Conservation (phyloP, 2,329 filamentous ascomycete genomes). For the Phialophora verrucosa region DNA sequence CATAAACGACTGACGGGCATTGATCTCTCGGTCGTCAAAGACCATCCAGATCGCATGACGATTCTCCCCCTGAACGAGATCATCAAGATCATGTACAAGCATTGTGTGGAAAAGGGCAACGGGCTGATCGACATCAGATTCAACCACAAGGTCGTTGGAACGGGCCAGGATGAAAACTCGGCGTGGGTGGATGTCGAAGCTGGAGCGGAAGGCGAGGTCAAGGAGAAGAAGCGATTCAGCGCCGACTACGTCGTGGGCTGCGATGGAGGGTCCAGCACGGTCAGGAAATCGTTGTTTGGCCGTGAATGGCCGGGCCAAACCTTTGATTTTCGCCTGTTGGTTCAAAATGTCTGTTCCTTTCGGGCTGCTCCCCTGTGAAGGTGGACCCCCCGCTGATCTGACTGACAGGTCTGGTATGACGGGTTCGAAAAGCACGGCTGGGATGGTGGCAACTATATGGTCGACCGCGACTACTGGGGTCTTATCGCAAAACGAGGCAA, state of each 20-base stretch:
- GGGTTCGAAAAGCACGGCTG: conserved; percentile 32
- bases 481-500: conserved; percentile 66
- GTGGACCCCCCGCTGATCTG: not conserved
- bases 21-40: conserved; percentile 26
- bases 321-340: conserved; percentile 29
- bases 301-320: conserved; percentile 25
- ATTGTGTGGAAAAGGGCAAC: conserved; percentile 25
- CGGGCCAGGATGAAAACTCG: conserved; percentile 20
- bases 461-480: conserved; percentile 67
- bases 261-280: conserved; percentile 50
- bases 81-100: conserved; percentile 26
- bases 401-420: conserved; percentile 27
- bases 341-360: conserved; percentile 23
- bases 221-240: conserved; percentile 38
- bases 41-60: conserved; percentile 29
- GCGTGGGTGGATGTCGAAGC: conserved; percentile 29
- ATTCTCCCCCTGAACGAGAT: conserved; percentile 29
- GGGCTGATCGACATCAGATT: conserved; percentile 47
- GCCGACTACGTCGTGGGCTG: conserved; percentile 64
- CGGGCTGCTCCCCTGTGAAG: not conserved
- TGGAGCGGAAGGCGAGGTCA: conserved; percentile 17
- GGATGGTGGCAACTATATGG: conserved; percentile 54
- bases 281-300: conserved; percentile 28
- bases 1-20: conserved; percentile 22
- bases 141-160: conserved; percentile 36